Base-by-base conservation (phyloP, 148 eudicot species). In the Cornus kousa region DNA sequence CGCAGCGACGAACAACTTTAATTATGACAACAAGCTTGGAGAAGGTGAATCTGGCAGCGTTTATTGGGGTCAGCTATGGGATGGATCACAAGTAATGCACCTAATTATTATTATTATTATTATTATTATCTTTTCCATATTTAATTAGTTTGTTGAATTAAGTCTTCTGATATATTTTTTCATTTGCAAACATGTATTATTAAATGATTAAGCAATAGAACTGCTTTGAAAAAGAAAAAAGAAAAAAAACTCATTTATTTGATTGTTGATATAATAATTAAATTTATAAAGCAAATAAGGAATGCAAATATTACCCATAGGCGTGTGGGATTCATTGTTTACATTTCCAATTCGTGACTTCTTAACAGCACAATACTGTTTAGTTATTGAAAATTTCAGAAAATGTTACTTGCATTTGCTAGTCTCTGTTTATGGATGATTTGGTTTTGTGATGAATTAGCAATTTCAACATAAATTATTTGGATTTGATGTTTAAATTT, bases 31-130 rank as follows among this genome's bases (percentile, higher is more conserved):
- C 85, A 93, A 93, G 86, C 97, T 95, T 31, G 98, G 98, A 81
- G 96, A 95, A 85, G 98, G 97, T 81, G 98, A 96, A 65, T 93
- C 93, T 80, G 98, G 98, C 67, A 95, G 98, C 89, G 98, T 95
- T 74, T 95, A 95, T 73, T 93, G 98, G 97, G 98, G 98, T 78
- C 97, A 95, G 83, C 91, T 95, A 0, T 95, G 94, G 98, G 98
- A 95, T 90, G 97, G 98, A 72, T 95, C 97, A 71, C 98, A 95
- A 84, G 98, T 95, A 87, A 79, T 48, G 22, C 69, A 55, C 32
- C 9, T 0, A 69, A 62, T 28, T 28, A 28, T 28, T 28, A 28
- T 28, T 28, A 28, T 28, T 28, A 28, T 28, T n/a, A n/a, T n/a
- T n/a, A n/a, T n/a, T n/a, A n/a, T n/a, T n/a, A 80, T 33, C 33